phyloP scores from a whole-genome alignment of 1,139 yeast species.

The Komagataea norvegica region DNA sequence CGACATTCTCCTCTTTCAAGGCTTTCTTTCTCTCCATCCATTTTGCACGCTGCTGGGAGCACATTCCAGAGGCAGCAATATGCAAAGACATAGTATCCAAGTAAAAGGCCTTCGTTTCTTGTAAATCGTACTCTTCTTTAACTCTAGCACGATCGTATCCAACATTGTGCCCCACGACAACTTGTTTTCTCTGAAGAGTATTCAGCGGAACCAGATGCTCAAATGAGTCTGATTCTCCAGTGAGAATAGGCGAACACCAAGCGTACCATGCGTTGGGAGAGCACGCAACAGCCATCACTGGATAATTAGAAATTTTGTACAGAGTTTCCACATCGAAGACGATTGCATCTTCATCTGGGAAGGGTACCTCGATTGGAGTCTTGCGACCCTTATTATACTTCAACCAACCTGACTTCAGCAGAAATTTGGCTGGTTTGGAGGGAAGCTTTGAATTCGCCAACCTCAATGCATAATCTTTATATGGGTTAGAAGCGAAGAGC shows the following conservation, averaged over 20 bases:
- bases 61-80: conserved; percentile 86
- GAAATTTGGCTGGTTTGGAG: conserved; percentile 56
- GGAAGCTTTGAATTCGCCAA: conserved; percentile 36
- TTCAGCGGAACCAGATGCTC: conserved; percentile 76
- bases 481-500: conserved; percentile 53
- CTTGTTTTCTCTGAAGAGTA: conserved; percentile 41
- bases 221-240: conserved; percentile 42
- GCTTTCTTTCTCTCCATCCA: conserved; percentile 63
- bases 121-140: conserved; percentile 72
- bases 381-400: conserved; percentile 45
- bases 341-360: conserved; percentile 57
- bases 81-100: conserved; percentile 93
- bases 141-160: conserved; percentile 88
- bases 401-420: conserved; percentile 73
- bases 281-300: conserved; percentile 80
- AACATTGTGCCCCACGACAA: conserved; percentile 85
- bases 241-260: conserved; percentile 87
- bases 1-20: conserved; percentile 23
- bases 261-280: conserved; percentile 84
- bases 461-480: conserved; percentile 42
- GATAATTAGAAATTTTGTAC: conserved; percentile 67
- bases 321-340: conserved; percentile 90
- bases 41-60: conserved; percentile 81
- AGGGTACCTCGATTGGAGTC: conserved; percentile 54
- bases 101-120: conserved; percentile 66